A percentile compares a stretch with the other conserved stretches of the same genome.
phyloP scores from a whole-genome alignment of 768 basidiomycete species.

The Mycena maculata region DNA sequence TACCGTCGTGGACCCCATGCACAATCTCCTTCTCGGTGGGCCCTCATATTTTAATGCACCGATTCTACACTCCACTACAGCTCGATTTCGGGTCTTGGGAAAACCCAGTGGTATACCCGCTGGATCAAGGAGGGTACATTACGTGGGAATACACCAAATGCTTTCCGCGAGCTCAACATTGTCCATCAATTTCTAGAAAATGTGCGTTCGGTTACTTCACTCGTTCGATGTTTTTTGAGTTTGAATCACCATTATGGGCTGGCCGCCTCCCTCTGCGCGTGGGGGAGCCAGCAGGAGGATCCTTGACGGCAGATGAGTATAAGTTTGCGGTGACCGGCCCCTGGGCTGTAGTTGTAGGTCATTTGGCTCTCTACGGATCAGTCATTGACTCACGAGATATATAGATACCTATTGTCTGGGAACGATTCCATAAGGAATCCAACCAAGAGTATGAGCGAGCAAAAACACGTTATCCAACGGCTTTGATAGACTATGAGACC shows the following conservation, averaged over 20 bases:
- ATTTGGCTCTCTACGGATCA: not conserved
- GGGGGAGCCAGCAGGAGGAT: slow-evolving; percentile 33
- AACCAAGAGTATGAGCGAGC: not conserved
- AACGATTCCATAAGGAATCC: not conserved
- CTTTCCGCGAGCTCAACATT: slow-evolving; percentile 29
- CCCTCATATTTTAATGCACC: not conserved
- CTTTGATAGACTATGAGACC: not conserved
- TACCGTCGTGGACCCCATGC: slow-evolving; percentile 32
- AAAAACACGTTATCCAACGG: too few species aligned
- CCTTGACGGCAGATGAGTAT: slow-evolving; percentile 41
- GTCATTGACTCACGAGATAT: slow-evolving; percentile 11
- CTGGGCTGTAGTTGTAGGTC: slow-evolving; percentile 30
- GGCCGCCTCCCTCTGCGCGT: slow-evolving; percentile 22
- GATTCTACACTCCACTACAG: too few species aligned
- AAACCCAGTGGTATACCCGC: slow-evolving; percentile 37
- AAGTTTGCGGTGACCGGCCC: slow-evolving; percentile 32
- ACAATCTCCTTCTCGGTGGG: slow-evolving; percentile 25
- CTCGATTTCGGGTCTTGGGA: slow-evolving; percentile 36
- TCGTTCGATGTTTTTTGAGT: not conserved
- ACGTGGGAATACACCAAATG: slow-evolving; percentile 17
- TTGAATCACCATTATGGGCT: slow-evolving; percentile 16
- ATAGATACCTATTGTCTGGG: slow-evolving; percentile 32
- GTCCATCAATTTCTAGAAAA: slow-evolving; percentile 32
- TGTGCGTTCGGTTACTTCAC: slow-evolving; percentile 7
- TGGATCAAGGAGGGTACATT: slow-evolving; percentile 35